Percentiles rank a stretch among this genome's conserved stretches.
phyloP scores from a whole-genome alignment of 116 monocot genomes.

The Phalaenopsis hybrid region DNA sequence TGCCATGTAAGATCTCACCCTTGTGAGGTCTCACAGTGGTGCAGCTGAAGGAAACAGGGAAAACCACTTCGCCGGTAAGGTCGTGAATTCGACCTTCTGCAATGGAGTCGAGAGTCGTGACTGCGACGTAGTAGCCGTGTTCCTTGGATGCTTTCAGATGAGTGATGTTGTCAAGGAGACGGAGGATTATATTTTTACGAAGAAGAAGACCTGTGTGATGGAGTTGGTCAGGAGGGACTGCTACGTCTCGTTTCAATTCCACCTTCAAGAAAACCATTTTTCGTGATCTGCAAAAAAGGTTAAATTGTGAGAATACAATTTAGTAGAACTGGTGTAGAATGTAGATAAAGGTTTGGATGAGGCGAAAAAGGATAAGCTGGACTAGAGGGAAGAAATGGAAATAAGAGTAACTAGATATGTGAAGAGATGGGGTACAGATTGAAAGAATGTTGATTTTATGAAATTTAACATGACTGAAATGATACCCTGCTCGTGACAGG shows the following conservation, averaged over 20 bases:
- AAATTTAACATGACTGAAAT: no score
- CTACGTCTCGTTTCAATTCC: constrained; percentile 55
- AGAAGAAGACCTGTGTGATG: constrained; percentile 26
- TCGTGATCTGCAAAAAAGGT: background rate
- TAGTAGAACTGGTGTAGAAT: no score
- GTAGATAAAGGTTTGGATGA: no score
- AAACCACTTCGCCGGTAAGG: constrained; percentile 55
- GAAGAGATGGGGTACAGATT: no score
- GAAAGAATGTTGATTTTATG: no score
- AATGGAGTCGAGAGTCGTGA: constrained; percentile 39
- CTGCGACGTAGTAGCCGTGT: constrained; percentile 59
- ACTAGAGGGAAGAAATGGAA: no score
- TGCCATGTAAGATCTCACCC: constrained; percentile 30
- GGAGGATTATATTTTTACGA: constrained; percentile 44
- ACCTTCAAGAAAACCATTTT: constrained; percentile 59
- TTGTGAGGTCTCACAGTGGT: constrained; percentile 43
- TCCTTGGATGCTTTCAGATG: constrained; percentile 52
- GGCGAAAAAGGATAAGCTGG: no score
- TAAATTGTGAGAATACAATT: background rate
- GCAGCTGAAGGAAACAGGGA: constrained; percentile 54
- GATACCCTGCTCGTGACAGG: no score
- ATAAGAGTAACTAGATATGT: no score
- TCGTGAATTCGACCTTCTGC: constrained; percentile 55
- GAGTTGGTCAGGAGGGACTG: background rate
- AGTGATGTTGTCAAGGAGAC: constrained; percentile 58